phyloP scores from a whole-genome alignment of 2,329 filamentous ascomycete species.

The Fusarium chuoi region DNA sequence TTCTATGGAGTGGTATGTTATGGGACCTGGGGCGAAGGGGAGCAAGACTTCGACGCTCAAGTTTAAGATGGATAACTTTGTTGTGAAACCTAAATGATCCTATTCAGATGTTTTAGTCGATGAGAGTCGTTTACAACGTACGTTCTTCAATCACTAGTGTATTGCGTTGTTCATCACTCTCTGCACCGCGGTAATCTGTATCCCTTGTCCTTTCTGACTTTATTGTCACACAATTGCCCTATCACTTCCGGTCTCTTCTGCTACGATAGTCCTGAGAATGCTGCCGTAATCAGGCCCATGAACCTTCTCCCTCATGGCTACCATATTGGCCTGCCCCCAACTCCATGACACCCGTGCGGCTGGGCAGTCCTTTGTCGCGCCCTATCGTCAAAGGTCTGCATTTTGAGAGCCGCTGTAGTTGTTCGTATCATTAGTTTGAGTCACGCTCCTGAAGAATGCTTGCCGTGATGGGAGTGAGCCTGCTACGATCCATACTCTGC shows the following conservation, averaged over 20 bases:
- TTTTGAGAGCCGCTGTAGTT: too few species aligned
- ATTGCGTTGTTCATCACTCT: not conserved
- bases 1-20: conserved; percentile 6
- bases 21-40: not conserved
- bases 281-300: too few species aligned
- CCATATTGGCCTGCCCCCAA: too few species aligned
- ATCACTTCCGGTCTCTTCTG: too few species aligned
- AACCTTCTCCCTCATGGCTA: too few species aligned
- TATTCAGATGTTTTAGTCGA: too few species aligned
- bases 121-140: not conserved
- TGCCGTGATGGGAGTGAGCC: not conserved
- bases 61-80: conserved; percentile 5
- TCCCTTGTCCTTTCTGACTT: not conserved
- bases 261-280: too few species aligned
- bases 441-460: not conserved
- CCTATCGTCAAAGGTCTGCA: too few species aligned
- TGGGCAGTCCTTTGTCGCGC: too few species aligned
- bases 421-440: not conserved
- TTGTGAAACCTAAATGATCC: not conserved
- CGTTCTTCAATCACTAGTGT: rapidly evolving
- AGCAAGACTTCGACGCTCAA: not conserved
- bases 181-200: too few species aligned
- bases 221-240: too few species aligned
- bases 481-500: not conserved
- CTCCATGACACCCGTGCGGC: too few species aligned